These are phyloP conservation scores for Phytophthora syringae DNA, from an alignment of 352 stramenopile genomes.

Conservation along the genomic window DNA sequence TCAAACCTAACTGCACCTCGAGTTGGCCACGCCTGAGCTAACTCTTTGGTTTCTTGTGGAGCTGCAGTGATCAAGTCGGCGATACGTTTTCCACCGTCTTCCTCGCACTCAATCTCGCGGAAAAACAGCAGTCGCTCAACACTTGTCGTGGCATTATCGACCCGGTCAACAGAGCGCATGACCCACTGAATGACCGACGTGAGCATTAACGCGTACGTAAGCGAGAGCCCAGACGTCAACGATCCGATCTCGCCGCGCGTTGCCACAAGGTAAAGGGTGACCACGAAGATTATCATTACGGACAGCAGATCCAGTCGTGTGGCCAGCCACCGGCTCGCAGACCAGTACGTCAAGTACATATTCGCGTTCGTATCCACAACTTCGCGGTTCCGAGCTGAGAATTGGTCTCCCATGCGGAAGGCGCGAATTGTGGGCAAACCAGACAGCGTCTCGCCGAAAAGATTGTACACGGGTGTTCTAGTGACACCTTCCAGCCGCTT, in stretches of 20 bases:
- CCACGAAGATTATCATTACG: conserved; percentile 85
- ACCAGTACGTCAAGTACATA: conserved; percentile 59
- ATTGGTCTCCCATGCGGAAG: conserved; percentile 48
- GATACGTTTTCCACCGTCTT: background rate
- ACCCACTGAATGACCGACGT: conserved; percentile 52
- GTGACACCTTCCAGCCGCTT: conserved; percentile 93
- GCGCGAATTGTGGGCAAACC: conserved; percentile 92
- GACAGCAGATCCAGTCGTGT: conserved; percentile 88
- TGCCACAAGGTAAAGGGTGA: conserved; percentile 88
- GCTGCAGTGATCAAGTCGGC: background rate
- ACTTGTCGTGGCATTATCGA: conserved; percentile 49
- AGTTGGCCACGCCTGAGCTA: conserved; percentile 22
- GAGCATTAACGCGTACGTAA: conserved; percentile 54
- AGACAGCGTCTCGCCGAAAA: conserved; percentile 91
- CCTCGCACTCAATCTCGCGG: conserved; percentile 26
- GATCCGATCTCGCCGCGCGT: conserved; percentile 38
- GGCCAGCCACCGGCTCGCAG: conserved; percentile 91
- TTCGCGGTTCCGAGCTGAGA: conserved; percentile 44
- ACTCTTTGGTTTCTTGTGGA: background rate
- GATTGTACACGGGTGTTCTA: conserved; percentile 90
- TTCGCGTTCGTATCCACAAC: conserved; percentile 57
- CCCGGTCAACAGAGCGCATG: conserved; percentile 30
- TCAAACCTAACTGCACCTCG: conserved; percentile 38
- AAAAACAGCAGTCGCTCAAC: conserved; percentile 51
- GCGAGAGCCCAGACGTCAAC: conserved; percentile 37